Evolutionary conservation across 2,329 filamentous ascomycete species (phyloP).

Genomic region (Botrytis squamosa): DNA sequence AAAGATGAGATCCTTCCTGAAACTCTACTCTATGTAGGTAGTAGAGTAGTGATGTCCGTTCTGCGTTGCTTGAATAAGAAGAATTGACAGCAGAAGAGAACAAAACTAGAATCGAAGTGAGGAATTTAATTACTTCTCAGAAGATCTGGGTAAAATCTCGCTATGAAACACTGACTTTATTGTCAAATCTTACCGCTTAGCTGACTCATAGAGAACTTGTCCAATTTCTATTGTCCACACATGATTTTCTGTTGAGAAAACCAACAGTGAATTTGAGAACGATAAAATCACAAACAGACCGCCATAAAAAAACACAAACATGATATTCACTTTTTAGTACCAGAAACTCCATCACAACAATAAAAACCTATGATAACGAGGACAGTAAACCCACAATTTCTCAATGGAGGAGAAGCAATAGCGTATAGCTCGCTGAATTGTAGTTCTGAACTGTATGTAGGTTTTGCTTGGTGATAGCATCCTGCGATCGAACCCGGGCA

Average conservation of each 20-base stretch:
- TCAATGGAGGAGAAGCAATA: too few relatives aligned
- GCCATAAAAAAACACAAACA: background rate
- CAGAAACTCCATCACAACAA: background rate
- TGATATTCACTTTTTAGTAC: background rate
- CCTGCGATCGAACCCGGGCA: background rate
- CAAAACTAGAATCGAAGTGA: background rate
- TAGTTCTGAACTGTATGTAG: background rate
- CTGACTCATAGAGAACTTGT: background rate
- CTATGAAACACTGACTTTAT: background rate
- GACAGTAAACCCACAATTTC: background rate
- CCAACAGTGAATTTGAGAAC: background rate
- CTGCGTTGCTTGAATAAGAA: background rate
- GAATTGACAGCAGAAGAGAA: background rate
- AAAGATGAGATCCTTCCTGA: background rate
- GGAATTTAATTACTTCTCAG: background rate
- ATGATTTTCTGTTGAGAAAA: background rate
- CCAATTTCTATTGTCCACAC: background rate
- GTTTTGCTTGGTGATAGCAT: too few relatives aligned
- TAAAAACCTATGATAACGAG: background rate
- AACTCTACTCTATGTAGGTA: background rate
- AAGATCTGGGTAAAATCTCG: background rate
- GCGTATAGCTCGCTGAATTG: too few relatives aligned
- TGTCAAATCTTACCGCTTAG: background rate
- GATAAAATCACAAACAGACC: background rate
- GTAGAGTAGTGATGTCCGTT: background rate